Base-by-base conservation (phyloP, 225 moss, liverwort and hornwort genomes). In the Sphagnum tenellum region DNA sequence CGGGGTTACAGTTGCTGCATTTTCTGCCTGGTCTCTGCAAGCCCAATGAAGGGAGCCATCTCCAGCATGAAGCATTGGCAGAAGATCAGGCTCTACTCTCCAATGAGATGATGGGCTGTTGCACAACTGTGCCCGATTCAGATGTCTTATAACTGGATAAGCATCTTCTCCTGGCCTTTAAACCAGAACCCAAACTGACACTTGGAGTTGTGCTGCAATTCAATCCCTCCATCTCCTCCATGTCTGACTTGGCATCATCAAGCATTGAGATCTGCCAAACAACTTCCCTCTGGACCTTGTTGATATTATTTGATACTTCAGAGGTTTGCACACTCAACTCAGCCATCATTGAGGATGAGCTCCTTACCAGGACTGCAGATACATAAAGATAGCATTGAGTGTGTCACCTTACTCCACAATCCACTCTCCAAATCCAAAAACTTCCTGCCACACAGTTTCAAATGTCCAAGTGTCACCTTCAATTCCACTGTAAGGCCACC, bases 151-250 rank as follows among this genome's bases (percentile, higher is more conserved):
- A 56, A 92, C 89, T 44, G 92, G 86, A 78, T 77, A 90, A 4
- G 86, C 81, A 66, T 92, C 96, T 71, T 96, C 96, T 29, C 84
- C 85, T 66, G 90, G 92, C 75, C 96, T 83, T 83, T 29, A 86
- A 74, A 68, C 82, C 79, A 50, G 83, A 81, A 67, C 85, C 86
- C 49, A 85, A 82, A 49, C 77, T 80, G n/a, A 81, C 77, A 77
- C 84, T 89, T 63, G 73, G 86, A 66, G 87, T 66, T 10, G 84
- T 75, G 65, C 78, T 85, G 12, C 77, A 80, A 74, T 75, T 61
- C 47, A 64, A 52, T 8, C 68, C 69, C 68, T 92, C 96, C 63
- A 66, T 66, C 49, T 92, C 92, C 74, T 87, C 90, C 11, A 68
- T 14, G 65, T 96, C 95, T 58, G 76, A 69, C 79, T 92, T 96